These are phyloP conservation scores for Musa schizocarpa DNA, from an alignment of 176 grass and related monocot species.

Conservation along the genomic window DNA sequence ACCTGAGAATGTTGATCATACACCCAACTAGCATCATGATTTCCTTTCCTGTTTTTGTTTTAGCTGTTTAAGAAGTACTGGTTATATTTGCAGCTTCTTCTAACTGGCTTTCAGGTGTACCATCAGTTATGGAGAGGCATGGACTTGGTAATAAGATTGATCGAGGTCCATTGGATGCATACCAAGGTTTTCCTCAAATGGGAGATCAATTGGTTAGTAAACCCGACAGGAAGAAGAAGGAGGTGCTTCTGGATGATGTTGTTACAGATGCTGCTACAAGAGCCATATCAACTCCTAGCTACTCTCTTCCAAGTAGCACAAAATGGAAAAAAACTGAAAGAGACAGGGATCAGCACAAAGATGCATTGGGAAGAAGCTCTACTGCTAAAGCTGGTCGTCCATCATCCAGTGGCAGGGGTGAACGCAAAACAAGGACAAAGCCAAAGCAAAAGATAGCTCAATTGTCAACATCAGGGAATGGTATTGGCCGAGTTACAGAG, in stretches of 20 bases:
- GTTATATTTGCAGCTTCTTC: not conserved
- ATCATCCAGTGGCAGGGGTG: conserved; percentile 50
- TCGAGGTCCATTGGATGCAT: conserved; percentile 37
- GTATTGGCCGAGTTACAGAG: conserved; percentile 35
- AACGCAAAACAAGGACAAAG: conserved; percentile 75
- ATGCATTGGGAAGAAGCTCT: conserved; percentile 44
- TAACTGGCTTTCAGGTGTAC: conserved; percentile 9
- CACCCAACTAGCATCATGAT: not conserved
- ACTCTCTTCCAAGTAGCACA: conserved; percentile 24
- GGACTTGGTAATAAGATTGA: conserved; percentile 49
- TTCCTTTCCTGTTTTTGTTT: not conserved
- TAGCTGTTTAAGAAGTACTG: not conserved
- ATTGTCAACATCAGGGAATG: conserved; percentile 53
- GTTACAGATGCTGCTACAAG: conserved; percentile 9
- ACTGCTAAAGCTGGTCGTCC: conserved; percentile 44
- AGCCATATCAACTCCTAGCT: conserved; percentile 18
- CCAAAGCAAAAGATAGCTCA: conserved; percentile 66
- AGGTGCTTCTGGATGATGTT: conserved; percentile 34
- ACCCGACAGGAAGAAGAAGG: conserved; percentile 22
- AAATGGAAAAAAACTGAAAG: conserved; percentile 71
- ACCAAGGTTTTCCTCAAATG: conserved; percentile 17
- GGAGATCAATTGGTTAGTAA: conserved; percentile 19
- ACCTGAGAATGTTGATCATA: not conserved
- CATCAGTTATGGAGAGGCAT: conserved; percentile 28
- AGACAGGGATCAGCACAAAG: conserved; percentile 53